Base-by-base conservation (phyloP, 768 basidiomycete genomes). In the Mycena leptocephala region DNA sequence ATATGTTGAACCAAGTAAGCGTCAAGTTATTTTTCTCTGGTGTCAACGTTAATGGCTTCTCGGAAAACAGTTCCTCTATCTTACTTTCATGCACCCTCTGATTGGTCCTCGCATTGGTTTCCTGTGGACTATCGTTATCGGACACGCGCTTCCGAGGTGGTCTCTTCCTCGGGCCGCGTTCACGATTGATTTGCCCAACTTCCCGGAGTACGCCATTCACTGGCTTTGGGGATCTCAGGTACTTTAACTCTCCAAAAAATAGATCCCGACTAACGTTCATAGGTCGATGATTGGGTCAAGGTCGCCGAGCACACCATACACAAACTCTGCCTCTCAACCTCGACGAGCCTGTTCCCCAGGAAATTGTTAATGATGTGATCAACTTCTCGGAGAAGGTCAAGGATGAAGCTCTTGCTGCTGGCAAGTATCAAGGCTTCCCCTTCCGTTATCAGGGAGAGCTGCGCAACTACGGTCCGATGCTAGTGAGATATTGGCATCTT, bases 151-250 rank as follows among this genome's bases (percentile, higher is more conserved):
- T n/a, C 65, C 75, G 18, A 70, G 69, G 46, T 76, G 64, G 39
- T 64, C 62, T 32, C 65, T 76, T n/a, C 75, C 75, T 22, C 39
- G 64, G 11, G 22, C 70, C 5, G 75, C 75, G 41, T 76, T 76
- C 37, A 76, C 70, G 16, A 41, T 76, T 9, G 75, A 64, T 55
- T 26, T 76, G 26, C 66, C 71, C 63, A 48, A 59, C 28, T 76
- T 76, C 46, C 43, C 75, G 10, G 70, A 70, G 41, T 72, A 72
- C 30, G 75, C 75, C 5, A 76, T 43, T 26, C 70, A 68, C 26
- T 76, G 75, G 75, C 75, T 76, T 22, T 76, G 75, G 75, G 75
- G 75, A 20, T 76, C 75, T 22, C 75, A 76, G 64, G 75, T 72
- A 58, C 24, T 48, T 48, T 0, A 24, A 9, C 10, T 32, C 28